Conservation (phyloP, 176 grass and related monocot genomes). For the Microstegium vimineum region DNA sequence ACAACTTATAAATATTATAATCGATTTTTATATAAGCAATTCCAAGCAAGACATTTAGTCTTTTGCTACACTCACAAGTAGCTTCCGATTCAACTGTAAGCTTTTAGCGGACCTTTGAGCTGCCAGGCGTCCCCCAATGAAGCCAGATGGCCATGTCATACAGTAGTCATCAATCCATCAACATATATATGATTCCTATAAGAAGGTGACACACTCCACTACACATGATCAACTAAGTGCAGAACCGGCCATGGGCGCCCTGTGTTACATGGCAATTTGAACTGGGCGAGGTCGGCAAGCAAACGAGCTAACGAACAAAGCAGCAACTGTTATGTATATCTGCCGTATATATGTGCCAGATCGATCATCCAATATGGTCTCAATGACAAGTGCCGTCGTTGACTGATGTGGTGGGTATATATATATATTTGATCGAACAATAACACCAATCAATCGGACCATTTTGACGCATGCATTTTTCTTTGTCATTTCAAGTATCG, state of each 20-base stretch:
- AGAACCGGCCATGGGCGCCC: background rate
- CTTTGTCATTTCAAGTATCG: background rate
- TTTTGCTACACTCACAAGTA: background rate
- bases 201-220: constrained; percentile 26
- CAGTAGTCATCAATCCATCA: background rate
- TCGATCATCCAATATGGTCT: background rate
- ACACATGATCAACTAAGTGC: background rate
- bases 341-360: background rate
- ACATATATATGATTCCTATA: background rate
- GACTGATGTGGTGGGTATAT: background rate
- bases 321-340: background rate
- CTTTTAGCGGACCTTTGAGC: background rate
- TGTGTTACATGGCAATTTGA: background rate
- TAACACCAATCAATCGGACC: background rate
- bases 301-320: constrained; percentile 26
- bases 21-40: too few species aligned
- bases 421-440: background rate
- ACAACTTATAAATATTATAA: too few species aligned
- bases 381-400: background rate
- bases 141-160: background rate
- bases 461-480: background rate
- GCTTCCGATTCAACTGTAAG: background rate
- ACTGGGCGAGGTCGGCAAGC: constrained; percentile 41
- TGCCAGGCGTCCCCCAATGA: background rate
- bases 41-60: too few species aligned